Conservation (phyloP, 805 yeast species). For the Tetrapisispora iriomotensis region DNA sequence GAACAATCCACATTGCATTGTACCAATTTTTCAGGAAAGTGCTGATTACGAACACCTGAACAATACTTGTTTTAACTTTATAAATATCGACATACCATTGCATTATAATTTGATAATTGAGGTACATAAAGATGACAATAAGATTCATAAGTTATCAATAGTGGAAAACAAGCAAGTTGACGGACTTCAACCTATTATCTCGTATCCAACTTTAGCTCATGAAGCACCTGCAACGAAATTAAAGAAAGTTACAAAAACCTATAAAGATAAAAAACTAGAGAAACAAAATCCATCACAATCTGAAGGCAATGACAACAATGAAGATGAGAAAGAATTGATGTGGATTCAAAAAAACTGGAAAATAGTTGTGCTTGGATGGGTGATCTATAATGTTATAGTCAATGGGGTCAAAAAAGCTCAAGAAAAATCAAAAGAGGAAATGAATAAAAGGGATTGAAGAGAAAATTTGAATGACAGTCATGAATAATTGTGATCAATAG, state of each 20-base stretch:
- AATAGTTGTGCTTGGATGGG: slow-evolving; percentile 18
- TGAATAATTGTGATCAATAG: too few species aligned
- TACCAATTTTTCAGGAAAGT: neutral
- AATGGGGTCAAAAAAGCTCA: neutral
- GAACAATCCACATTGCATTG: neutral
- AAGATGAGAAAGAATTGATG: slow-evolving; percentile 12
- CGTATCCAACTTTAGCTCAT: slow-evolving; percentile 14
- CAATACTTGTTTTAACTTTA: slow-evolving; percentile 16
- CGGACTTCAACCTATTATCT: slow-evolving; percentile 13
- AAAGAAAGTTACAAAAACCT: slow-evolving; percentile 25
- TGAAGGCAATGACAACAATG: slow-evolving; percentile 10
- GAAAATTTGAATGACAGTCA: too few species aligned
- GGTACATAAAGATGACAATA: slow-evolving; percentile 5
- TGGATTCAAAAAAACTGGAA: slow-evolving; percentile 28
- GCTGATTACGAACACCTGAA: neutral
- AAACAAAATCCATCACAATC: slow-evolving; percentile 10
- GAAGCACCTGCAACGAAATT: slow-evolving; percentile 16
- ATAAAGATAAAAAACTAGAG: slow-evolving; percentile 20
- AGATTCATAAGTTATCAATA: slow-evolving; percentile 16
- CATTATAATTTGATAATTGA: slow-evolving; percentile 18
- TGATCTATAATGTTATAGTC: slow-evolving; percentile 14
- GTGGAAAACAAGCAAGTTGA: slow-evolving; percentile 8
- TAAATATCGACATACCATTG: slow-evolving; percentile 16
- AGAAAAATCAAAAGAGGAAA: neutral
- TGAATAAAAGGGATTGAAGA: neutral